These are phyloP conservation scores for Phytopythium helicoides DNA, from an alignment of 352 stramenopile species.

Conservation along the genomic window DNA sequence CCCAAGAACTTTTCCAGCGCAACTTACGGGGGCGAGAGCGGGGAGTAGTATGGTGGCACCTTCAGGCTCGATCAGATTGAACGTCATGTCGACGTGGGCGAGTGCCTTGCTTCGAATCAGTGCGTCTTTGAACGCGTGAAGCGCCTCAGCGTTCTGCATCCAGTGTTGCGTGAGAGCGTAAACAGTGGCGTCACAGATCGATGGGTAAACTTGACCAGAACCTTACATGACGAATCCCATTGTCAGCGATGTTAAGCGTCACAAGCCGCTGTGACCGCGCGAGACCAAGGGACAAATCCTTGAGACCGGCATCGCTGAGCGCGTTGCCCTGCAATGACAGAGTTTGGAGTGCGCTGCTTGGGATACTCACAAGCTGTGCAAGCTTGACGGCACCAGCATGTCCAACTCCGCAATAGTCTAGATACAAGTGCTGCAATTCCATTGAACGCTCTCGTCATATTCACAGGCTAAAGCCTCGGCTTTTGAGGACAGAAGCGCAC, in stretches of 20 bases:
- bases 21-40: conserved; percentile 40
- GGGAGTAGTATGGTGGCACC: conserved; percentile 61
- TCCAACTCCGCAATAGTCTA: conserved; percentile 69
- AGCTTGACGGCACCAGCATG: conserved; percentile 54
- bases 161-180: not conserved
- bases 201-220: not conserved
- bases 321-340: conserved; percentile 68
- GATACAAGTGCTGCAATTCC: conserved; percentile 53
- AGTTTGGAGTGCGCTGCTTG: conserved; percentile 43
- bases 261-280: conserved; percentile 49
- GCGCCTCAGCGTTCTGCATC: conserved; percentile 43
- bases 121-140: conserved; percentile 57
- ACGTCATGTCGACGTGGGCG: conserved; percentile 73
- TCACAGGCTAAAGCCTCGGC: too few relatives aligned
- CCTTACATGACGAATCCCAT: conserved; percentile 69
- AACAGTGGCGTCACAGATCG: too few relatives aligned
- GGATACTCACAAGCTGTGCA: conserved; percentile 67
- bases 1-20: conserved; percentile 57
- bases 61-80: conserved; percentile 69
- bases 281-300: conserved; percentile 70
- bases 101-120: conserved; percentile 64
- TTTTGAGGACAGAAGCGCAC: conserved; percentile 9
- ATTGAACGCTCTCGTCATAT: too few relatives aligned
- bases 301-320: conserved; percentile 53
- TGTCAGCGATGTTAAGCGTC: conserved; percentile 78